These are phyloP conservation scores for Tephrocybe rancida DNA, from an alignment of 768 basidiomycete species.

Conservation along the genomic window DNA sequence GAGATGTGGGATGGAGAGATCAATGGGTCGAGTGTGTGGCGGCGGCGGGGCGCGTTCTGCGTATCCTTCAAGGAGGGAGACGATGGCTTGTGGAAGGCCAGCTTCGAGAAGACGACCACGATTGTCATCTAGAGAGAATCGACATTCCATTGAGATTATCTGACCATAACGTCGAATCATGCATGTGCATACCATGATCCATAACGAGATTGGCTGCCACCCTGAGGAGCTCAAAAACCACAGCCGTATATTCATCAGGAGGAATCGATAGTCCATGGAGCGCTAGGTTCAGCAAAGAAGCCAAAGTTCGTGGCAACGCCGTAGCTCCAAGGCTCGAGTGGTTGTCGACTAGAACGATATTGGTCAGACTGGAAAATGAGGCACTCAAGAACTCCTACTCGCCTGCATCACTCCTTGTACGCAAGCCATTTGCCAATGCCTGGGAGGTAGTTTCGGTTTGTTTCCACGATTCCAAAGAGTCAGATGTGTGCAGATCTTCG, in stretches of 20 bases:
- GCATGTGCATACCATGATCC: constrained; percentile 64
- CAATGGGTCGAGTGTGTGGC: constrained; percentile 39
- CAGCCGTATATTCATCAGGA: constrained; percentile 44
- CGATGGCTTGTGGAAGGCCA: constrained; percentile 65
- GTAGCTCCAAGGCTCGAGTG: constrained; percentile 71
- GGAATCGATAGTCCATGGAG: constrained; percentile 52
- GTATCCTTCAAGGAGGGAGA: constrained; percentile 72
- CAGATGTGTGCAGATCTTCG: constrained; percentile 32
- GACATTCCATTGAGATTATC: background rate
- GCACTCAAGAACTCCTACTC: constrained; percentile 14
- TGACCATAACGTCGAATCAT: background rate
- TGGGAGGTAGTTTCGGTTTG: constrained; percentile 53
- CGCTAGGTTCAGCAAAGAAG: constrained; percentile 58
- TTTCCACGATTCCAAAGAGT: constrained; percentile 46
- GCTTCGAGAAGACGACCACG: constrained; percentile 70
- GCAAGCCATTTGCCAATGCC: constrained; percentile 63
- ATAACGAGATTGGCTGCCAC: constrained; percentile 84
- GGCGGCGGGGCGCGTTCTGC: constrained; percentile 45
- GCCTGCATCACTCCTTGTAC: constrained; percentile 58
- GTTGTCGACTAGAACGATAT: constrained; percentile 55
- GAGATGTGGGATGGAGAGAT: constrained; percentile 62
- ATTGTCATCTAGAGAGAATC: constrained; percentile 62
- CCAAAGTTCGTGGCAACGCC: constrained; percentile 64
- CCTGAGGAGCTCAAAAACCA: constrained; percentile 70
- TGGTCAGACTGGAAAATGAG: background rate